These are phyloP conservation scores for Chloroidium sp. DNA, from an alignment of 163 green algal genomes.

Conservation along the genomic window DNA sequence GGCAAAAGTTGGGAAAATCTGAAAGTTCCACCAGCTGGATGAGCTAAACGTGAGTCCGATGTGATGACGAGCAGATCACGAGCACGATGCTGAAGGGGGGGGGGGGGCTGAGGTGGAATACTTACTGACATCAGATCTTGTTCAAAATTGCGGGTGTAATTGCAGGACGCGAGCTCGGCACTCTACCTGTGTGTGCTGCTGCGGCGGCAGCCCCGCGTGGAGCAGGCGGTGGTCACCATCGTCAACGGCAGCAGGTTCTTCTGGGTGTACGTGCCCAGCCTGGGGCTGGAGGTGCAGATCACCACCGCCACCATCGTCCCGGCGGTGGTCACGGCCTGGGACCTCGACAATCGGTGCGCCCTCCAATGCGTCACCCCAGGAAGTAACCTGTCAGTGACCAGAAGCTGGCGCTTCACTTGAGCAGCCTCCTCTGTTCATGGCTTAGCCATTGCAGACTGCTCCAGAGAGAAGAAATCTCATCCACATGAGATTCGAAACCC, in stretches of 20 bases:
- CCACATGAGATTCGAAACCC: too few species aligned
- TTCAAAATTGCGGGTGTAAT: background rate
- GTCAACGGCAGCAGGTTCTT: conserved; percentile 50
- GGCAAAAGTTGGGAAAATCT: too few species aligned
- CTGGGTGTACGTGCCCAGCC: conserved; percentile 43
- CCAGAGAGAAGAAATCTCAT: too few species aligned
- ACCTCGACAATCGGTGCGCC: too few species aligned
- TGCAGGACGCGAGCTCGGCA: conserved; percentile 47
- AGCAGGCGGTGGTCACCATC: conserved; percentile 19
- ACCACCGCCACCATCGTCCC: background rate
- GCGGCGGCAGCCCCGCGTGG: conserved; percentile 5
- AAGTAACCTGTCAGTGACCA: too few species aligned
- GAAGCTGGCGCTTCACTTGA: too few species aligned
- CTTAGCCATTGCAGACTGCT: too few species aligned
- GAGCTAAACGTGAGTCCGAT: background rate
- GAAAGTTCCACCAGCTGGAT: too few species aligned
- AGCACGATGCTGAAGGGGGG: background rate
- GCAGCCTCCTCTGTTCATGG: too few species aligned
- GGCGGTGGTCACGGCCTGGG: too few species aligned
- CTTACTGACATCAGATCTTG: background rate
- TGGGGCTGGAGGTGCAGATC: conserved; percentile 46
- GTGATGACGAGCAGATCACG: background rate
- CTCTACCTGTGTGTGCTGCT: conserved; percentile 58
- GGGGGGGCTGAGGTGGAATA: background rate
- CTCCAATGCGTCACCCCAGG: too few species aligned